Conservation (phyloP, 2,329 filamentous ascomycete genomes). For the Claviceps fusiformis region DNA sequence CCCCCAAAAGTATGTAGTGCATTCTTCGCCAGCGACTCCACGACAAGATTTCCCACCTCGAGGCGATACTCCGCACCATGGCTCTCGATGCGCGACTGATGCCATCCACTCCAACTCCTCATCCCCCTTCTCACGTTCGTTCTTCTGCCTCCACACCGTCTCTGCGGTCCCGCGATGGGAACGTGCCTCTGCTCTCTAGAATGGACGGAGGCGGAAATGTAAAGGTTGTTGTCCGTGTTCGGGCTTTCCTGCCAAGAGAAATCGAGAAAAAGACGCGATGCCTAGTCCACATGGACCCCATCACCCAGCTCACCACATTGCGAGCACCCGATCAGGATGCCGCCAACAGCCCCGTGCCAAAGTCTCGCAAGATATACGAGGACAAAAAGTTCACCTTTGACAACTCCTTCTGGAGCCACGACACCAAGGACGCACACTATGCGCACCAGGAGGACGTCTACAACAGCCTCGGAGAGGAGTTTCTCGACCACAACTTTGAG, state of each 20-base stretch:
- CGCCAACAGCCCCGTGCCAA: constrained; percentile 36
- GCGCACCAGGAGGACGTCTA: constrained; percentile 89
- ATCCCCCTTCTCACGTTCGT: constrained; percentile 23
- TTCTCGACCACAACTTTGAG: constrained; percentile 97
- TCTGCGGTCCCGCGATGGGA: constrained; percentile 57
- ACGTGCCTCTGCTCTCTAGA: constrained; percentile 40
- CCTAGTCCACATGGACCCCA: constrained; percentile 81
- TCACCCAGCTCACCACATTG: constrained; percentile 72
- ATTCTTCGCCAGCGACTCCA: constrained; percentile 27
- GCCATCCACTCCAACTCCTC: constrained; percentile 26
- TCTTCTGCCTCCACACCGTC: constrained; percentile 71
- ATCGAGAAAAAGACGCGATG: constrained; percentile 68
- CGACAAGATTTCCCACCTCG: constrained; percentile 25
- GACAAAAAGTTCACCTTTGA: constrained; percentile 93
- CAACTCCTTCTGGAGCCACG: constrained; percentile 95
- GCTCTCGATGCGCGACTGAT: constrained; percentile 31
- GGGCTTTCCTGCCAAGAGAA: constrained; percentile 71
- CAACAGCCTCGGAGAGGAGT: constrained; percentile 86
- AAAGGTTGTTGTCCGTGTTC: constrained; percentile 66
- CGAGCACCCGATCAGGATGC: constrained; percentile 46
- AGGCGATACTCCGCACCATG: constrained; percentile 27
- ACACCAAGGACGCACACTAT: constrained; percentile 68
- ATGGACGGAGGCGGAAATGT: constrained; percentile 62
- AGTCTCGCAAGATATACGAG: constrained; percentile 62
- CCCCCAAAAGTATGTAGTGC: constrained; percentile 22